These are phyloP conservation scores for Wickerhamiella azyma DNA, from an alignment of 805 yeast species.

Conservation along the genomic window DNA sequence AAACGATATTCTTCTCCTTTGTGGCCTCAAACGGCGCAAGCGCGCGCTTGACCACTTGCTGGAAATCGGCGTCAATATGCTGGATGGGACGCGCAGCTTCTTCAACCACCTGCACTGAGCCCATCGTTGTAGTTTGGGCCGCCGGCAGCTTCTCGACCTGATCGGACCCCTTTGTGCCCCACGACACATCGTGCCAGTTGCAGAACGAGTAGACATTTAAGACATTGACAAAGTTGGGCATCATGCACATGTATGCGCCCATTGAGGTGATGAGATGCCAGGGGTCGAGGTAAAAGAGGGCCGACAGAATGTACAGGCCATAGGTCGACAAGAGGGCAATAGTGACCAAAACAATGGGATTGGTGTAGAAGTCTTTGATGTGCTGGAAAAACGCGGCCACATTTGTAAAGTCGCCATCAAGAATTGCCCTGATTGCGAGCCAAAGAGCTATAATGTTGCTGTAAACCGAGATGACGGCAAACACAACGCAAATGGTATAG, in stretches of 20 bases:
- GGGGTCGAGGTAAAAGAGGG: constrained; percentile 47
- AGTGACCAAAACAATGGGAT: constrained; percentile 40
- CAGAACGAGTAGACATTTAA: constrained; percentile 56
- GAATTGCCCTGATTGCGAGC: constrained; percentile 38
- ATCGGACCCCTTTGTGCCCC: constrained; percentile 64
- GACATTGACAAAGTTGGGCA: constrained; percentile 30
- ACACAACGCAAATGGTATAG: constrained; percentile 38
- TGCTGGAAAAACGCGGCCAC: constrained; percentile 18
- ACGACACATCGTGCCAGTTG: constrained; percentile 57
- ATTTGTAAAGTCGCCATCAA: constrained; percentile 21
- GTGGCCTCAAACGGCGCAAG: constrained; percentile 37
- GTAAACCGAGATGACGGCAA: constrained; percentile 48
- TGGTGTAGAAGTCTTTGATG: constrained; percentile 21
- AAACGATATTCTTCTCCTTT: constrained; percentile 14
- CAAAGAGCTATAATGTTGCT: constrained; percentile 45
- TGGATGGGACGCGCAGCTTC: constrained; percentile 34
- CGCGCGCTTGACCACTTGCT: constrained; percentile 36
- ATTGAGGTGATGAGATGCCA: constrained; percentile 53
- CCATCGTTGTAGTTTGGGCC: constrained; percentile 35
- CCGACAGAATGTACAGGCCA: constrained; percentile 46
- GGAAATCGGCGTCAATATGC: constrained; percentile 41
- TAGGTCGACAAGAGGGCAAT: constrained; percentile 49
- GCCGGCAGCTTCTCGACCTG: constrained; percentile 38
- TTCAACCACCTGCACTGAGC: constrained; percentile 39
- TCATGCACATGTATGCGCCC: constrained; percentile 25